Conservation (phyloP, 2,329 filamentous ascomycete species). For the Fusarium caatingaense region DNA sequence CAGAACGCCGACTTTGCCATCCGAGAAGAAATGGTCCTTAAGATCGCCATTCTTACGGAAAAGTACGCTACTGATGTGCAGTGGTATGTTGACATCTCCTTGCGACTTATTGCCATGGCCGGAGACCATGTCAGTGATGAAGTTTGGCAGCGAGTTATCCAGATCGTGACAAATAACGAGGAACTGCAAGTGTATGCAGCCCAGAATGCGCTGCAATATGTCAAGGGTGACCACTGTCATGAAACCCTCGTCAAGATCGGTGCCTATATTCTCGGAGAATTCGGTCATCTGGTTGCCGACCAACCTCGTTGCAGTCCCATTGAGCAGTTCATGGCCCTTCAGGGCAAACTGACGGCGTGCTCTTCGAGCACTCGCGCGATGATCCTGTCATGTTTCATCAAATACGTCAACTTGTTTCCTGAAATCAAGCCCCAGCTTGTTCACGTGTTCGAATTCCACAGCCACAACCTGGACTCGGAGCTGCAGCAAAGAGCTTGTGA, state of each 20-base stretch:
- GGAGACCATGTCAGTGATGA: constrained; percentile 99
- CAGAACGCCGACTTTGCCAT: constrained; percentile 98
- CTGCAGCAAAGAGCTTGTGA: constrained; percentile 97
- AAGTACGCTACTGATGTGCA: constrained; percentile 98
- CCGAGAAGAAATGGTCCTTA: constrained; percentile 98
- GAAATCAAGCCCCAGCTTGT: constrained; percentile 97
- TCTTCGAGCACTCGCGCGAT: constrained; percentile 92
- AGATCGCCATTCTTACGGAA: constrained; percentile 97
- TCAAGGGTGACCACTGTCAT: constrained; percentile 93
- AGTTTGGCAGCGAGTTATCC: constrained; percentile 98
- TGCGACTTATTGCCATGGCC: constrained; percentile 93
- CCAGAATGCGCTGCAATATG: constrained; percentile 89
- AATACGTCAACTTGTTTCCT: constrained; percentile 97
- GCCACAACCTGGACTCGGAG: constrained; percentile 93
- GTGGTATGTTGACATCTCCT: constrained; percentile 98
- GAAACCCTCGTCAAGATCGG: constrained; percentile 98
- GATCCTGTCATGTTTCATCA: constrained; percentile 94
- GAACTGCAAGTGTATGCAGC: constrained; percentile 97
- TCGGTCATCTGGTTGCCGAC: constrained; percentile 95
- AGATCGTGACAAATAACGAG: constrained; percentile 99
- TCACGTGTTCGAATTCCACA: constrained; percentile 90
- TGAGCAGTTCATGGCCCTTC: constrained; percentile 93
- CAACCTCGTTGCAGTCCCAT: constrained; percentile 93
- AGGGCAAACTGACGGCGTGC: constrained; percentile 88
- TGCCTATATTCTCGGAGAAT: constrained; percentile 94